phyloP scores from a whole-genome alignment of 2,329 filamentous ascomycete genomes.

The Claviceps humidiphila region DNA sequence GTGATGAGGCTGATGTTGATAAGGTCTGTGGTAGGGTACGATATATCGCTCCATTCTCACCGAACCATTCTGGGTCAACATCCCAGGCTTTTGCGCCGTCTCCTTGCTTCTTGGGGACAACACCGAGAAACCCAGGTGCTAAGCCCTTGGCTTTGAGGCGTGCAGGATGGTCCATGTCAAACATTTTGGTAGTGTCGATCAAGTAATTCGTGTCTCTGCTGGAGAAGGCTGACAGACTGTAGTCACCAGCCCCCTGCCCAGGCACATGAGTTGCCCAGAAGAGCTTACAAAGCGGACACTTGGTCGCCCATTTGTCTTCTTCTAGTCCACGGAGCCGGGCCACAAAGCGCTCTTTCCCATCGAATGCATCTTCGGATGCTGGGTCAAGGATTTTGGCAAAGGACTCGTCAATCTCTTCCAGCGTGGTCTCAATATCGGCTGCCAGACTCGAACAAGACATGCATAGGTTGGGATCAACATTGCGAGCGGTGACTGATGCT shows the following conservation, averaged over 20 bases:
- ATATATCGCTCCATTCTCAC: constrained; percentile 20
- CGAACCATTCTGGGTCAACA: constrained; percentile 20
- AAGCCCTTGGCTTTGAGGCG: constrained; percentile 16
- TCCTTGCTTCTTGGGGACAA: constrained; percentile 20
- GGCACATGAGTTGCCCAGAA: constrained; percentile 21
- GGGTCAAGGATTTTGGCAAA: constrained; percentile 17
- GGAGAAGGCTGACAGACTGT: constrained; percentile 21
- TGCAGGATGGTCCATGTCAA: constrained; percentile 18
- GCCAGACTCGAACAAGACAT: constrained; percentile 19
- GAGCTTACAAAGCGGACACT: constrained; percentile 22
- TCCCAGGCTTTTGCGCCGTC: constrained; percentile 17
- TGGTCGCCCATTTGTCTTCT: constrained; percentile 19
- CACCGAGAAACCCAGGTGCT: constrained; percentile 19
- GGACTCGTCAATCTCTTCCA: constrained; percentile 18
- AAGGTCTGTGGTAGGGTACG: constrained; percentile 15
- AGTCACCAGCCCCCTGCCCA: constrained; percentile 16
- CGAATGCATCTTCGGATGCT: constrained; percentile 17
- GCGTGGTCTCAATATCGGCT: constrained; percentile 19
- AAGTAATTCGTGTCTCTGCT: constrained; percentile 22
- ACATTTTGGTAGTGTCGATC: constrained; percentile 18
- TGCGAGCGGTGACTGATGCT: constrained; percentile 12
- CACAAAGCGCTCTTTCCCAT: constrained; percentile 18
- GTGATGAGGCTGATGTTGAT: neutral
- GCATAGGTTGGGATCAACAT: constrained; percentile 18
- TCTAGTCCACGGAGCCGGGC: constrained; percentile 16